A percentile compares a stretch with the other conserved stretches of the same genome.
These are phyloP conservation scores for Triangularia verruculosa DNA, from an alignment of 2,329 filamentous ascomycete species.

Conservation along the genomic window DNA sequence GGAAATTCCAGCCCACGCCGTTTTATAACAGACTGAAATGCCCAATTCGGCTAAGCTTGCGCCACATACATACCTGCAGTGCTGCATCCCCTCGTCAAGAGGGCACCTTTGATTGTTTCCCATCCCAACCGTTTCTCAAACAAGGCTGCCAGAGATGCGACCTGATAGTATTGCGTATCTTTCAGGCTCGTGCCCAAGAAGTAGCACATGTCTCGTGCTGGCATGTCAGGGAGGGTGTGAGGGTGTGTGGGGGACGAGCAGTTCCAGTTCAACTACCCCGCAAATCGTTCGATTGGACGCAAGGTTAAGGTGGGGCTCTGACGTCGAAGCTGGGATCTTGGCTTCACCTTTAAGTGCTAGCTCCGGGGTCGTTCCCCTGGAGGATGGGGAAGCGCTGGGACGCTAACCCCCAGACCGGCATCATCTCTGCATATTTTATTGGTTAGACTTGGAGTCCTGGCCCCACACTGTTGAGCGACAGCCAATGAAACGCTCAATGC, in stretches of 20 bases:
- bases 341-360: conserved; percentile 16
- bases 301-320: conserved; percentile 23
- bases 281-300: conserved; percentile 21
- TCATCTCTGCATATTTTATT: conserved; percentile 18
- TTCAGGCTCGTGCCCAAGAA: neutral
- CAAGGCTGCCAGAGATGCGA: neutral
- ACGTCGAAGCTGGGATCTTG: conserved; percentile 22
- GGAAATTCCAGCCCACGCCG: conserved; percentile 4
- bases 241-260: neutral
- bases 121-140: neutral
- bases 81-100: neutral
- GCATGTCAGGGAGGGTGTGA: neutral
- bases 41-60: conserved; percentile 11
- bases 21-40: conserved; percentile 3
- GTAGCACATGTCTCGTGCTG: neutral
- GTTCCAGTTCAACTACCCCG: conserved; percentile 26
- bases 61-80: neutral
- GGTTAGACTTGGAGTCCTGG: neutral
- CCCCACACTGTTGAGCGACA: conserved; percentile 13
- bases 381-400: conserved; percentile 11
- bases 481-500: conserved; percentile 18
- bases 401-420: conserved; percentile 7
- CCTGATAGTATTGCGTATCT: neutral
- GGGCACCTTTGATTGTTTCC: neutral
- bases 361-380: conserved; percentile 14